Percentiles rank a stretch among this genome's conserved stretches.
phyloP scores from a whole-genome alignment of 805 yeast species.

The Teunomyces cretensis region DNA sequence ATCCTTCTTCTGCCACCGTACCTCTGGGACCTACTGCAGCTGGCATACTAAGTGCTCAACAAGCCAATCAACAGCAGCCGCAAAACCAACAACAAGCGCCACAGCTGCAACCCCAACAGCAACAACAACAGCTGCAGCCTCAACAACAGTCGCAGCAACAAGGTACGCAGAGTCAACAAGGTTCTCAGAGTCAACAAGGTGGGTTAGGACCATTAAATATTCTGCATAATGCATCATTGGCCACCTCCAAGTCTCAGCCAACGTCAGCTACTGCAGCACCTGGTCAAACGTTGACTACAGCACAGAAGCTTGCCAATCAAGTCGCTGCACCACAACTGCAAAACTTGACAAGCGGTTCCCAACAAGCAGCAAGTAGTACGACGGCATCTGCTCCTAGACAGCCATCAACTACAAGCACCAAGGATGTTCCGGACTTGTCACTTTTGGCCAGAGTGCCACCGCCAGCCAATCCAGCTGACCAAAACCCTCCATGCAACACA shows the following conservation, averaged over 20 bases:
- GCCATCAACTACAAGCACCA: conserved; percentile 12
- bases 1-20: background rate
- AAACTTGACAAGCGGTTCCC: background rate
- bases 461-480: conserved; percentile 98
- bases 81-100: conserved; percentile 5
- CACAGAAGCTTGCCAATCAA: conserved; percentile 5
- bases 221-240: conserved; percentile 10
- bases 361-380: background rate
- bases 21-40: conserved; percentile 5
- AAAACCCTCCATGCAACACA: conserved; percentile 98
- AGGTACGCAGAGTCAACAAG: conserved; percentile 7
- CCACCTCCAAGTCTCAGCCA: conserved; percentile 16
- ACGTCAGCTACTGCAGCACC: conserved; percentile 20
- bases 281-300: background rate
- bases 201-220: conserved; percentile 3
- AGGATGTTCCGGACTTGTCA: conserved; percentile 60
- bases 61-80: background rate
- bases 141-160: conserved; percentile 11
- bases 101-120: conserved; percentile 8
- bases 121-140: conserved; percentile 9
- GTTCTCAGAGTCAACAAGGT: conserved; percentile 6
- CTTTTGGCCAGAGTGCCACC: conserved; percentile 79
- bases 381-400: conserved; percentile 9
- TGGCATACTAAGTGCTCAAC: conserved; percentile 5
- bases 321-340: background rate